Base-by-base conservation (phyloP, 768 basidiomycete genomes). In the Phlebiopsis gigantea region DNA sequence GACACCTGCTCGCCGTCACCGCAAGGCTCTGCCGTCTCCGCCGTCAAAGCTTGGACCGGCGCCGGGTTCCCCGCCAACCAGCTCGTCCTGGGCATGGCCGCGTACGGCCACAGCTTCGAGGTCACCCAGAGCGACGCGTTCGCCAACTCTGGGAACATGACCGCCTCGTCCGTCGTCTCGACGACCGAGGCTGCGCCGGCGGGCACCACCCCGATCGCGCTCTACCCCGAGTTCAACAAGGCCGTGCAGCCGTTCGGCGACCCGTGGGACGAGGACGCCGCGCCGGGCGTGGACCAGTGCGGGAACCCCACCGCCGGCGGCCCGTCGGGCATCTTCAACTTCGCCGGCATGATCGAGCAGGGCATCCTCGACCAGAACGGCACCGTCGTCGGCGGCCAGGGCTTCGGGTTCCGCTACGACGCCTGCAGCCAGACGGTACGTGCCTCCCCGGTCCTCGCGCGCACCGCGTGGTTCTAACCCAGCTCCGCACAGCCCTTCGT, bases 21-120 rank as follows among this genome's bases (percentile, higher is more conserved):
- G 6, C 73, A 82, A 54, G 92, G 93, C 5, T 97, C 93, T 31
- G 94, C 89, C 17, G 75, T 78, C 29, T 86, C 87, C 4, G 86
- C 89, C 2, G 80, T 98, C 44, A 68, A 75, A 14, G 80, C 82
- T 6, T 98, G 95, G 96, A 82, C 78, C 0, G 58, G 61, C 0
- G 93, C 93, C 39, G 87, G 88, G 10, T 87, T 98, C 73, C 88
- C 93, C n/a, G 73, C 77, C 3, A 70, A 67, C 53, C 72, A 89
- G 73, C 83, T 98, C 58, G 80, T 93, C 22, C 82, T 98, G 9
- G 95, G 93, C 51, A 84, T 95, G 1, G 83, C 94, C 12, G 75
- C 85, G 19, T 95, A 91, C 69, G 91, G 90, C 1, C 92, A 91
- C 71, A 82, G 87, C 46, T 94, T 75, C 75, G 29, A 60, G 12